A percentile compares a stretch with the other conserved stretches of the same genome.
Evolutionary conservation across 1,284 basidiomycete genomes (phyloP).

Genomic region (Ustilago loliicola): DNA sequence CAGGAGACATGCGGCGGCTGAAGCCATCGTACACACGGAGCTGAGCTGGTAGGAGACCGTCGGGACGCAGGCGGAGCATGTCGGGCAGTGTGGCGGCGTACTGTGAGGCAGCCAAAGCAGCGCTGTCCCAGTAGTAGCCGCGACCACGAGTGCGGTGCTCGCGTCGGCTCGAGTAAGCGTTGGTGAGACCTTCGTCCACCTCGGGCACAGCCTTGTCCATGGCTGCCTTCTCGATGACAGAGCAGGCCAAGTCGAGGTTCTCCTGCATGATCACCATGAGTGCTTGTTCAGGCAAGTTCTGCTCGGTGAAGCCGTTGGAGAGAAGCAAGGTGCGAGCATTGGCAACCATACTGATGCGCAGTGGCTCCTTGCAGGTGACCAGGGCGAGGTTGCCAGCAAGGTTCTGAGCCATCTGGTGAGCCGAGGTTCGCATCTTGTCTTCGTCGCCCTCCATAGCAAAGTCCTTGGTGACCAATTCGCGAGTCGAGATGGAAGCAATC

Average conservation of each 20-base stretch:
- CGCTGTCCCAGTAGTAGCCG: slow-evolving; percentile 64
- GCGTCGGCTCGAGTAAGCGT: slow-evolving; percentile 82
- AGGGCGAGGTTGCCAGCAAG: slow-evolving; percentile 95
- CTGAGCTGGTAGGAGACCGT: slow-evolving; percentile 85
- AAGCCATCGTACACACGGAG: slow-evolving; percentile 96
- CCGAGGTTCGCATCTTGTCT: slow-evolving; percentile 88
- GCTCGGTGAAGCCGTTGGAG: slow-evolving; percentile 75
- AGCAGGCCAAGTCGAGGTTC: slow-evolving; percentile 93
- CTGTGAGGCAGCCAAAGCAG: slow-evolving; percentile 73
- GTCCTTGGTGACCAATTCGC: slow-evolving; percentile 95
- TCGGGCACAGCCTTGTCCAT: slow-evolving; percentile 97
- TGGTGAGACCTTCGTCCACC: slow-evolving; percentile 88
- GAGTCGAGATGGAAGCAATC: slow-evolving; percentile 96
- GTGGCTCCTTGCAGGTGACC: slow-evolving; percentile 98
- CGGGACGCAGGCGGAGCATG: slow-evolving; percentile 85
- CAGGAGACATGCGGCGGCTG: slow-evolving; percentile 60
- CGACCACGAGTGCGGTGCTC: slow-evolving; percentile 84
- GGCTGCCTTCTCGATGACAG: slow-evolving; percentile 95
- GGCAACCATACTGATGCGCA: slow-evolving; percentile 90
- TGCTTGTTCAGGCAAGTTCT: slow-evolving; percentile 74
- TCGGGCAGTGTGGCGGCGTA: slow-evolving; percentile 88
- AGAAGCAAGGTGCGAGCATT: slow-evolving; percentile 80
- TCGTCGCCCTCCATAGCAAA: slow-evolving; percentile 95
- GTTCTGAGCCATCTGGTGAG: slow-evolving; percentile 96
- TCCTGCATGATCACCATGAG: slow-evolving; percentile 88